Percentiles rank a stretch among this genome's conserved stretches.
Evolutionary conservation across 208 protist genomes (phyloP).

Genomic region (Lotmaria passim): DNA sequence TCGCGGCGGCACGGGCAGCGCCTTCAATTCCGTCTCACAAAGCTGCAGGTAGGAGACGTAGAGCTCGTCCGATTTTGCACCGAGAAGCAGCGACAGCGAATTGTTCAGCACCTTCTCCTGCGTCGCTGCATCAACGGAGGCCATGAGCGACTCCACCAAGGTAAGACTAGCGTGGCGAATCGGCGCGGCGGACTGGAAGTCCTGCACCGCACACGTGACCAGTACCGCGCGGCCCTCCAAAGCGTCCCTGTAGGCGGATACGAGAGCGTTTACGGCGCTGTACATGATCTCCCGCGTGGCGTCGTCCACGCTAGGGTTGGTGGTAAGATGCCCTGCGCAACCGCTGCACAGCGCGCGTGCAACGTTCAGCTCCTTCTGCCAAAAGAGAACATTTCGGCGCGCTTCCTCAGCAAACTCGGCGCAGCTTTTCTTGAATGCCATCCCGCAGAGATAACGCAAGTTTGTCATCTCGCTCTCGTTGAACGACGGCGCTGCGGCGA

Average conservation of each 20-base stretch:
- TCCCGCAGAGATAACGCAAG: conserved; percentile 44
- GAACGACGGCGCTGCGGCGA: conserved; percentile 18
- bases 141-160: conserved; percentile 30
- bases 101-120: conserved; percentile 27
- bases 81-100: conserved; percentile 18
- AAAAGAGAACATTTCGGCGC: conserved; percentile 40
- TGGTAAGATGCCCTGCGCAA: conserved; percentile 14
- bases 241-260: conserved; percentile 34
- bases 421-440: conserved; percentile 53
- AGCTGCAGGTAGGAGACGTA: conserved; percentile 43
- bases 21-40: conserved; percentile 31
- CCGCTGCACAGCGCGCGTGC: conserved; percentile 23
- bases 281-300: conserved; percentile 36
- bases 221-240: conserved; percentile 6
- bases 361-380: conserved; percentile 43
- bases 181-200: conserved; percentile 22
- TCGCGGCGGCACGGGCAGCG: conserved; percentile 21
- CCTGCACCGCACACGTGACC: conserved; percentile 15
- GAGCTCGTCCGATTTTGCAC: conserved; percentile 16
- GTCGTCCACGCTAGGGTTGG: conserved; percentile 8
- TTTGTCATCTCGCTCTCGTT: conserved; percentile 32
- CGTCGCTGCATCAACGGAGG: conserved; percentile 10
- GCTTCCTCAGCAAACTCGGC: conserved; percentile 45
- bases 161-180: conserved; percentile 31
- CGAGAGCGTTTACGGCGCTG: conserved; percentile 30